Percentiles rank a stretch among this genome's conserved stretches.
These are phyloP conservation scores for Trametes villosa DNA, from an alignment of 768 basidiomycete genomes.

Conservation along the genomic window DNA sequence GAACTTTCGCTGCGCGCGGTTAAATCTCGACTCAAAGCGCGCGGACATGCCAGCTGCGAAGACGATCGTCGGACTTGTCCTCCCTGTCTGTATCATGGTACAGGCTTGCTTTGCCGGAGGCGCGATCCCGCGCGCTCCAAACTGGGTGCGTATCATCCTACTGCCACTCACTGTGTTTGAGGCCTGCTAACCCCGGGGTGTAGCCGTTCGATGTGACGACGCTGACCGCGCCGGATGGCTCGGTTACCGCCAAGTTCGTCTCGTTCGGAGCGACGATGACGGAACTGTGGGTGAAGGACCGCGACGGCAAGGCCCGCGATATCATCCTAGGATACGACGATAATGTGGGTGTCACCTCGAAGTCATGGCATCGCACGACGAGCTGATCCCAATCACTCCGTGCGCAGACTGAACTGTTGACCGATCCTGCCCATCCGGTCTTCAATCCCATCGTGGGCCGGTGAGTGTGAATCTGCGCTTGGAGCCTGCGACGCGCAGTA, in stretches of 20 bases:
- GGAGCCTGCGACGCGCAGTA: no score
- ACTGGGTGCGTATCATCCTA: constrained; percentile 12
- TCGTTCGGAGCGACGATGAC: constrained; percentile 60
- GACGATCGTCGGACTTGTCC: neutral
- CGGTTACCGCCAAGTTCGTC: constrained; percentile 61
- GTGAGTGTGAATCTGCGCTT: no score
- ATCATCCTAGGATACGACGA: constrained; percentile 64
- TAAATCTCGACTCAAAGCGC: neutral
- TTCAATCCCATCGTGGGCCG: constrained; percentile 39
- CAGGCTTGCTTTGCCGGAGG: neutral
- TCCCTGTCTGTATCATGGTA: constrained; percentile 2
- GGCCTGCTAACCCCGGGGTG: no score
- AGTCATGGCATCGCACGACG: neutral
- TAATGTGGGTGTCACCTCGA: constrained; percentile 39
- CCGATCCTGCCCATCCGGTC: constrained; percentile 52
- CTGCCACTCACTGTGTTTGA: neutral
- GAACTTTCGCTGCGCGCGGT: neutral
- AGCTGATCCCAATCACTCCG: neutral
- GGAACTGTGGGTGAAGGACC: constrained; percentile 60
- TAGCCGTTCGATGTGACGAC: constrained; percentile 55
- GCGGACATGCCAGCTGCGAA: neutral
- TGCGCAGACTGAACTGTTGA: constrained; percentile 44
- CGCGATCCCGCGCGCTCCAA: constrained; percentile 3
- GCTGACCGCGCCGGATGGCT: constrained; percentile 55
- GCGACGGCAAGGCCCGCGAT: constrained; percentile 49